Percentiles rank a stretch among this genome's conserved stretches.
Conservation (phyloP, 2,329 filamentous ascomycete genomes). For the Podosphaera xanthii region DNA sequence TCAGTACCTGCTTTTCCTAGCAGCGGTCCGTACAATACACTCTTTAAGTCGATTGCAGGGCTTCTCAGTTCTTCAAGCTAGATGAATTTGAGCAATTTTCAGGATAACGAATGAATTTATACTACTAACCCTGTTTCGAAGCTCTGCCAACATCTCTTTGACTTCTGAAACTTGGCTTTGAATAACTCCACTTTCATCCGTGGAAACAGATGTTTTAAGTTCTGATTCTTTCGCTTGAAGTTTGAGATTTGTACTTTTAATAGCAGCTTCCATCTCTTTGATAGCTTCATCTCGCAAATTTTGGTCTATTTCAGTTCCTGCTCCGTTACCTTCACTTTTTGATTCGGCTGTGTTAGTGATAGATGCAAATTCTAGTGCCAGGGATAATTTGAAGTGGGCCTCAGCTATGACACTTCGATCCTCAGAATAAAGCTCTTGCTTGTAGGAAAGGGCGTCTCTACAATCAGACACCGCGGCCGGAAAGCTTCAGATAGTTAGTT, state of each 20-base stretch:
- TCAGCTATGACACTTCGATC: constrained; percentile 78
- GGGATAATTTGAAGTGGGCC: constrained; percentile 86
- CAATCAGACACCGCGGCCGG: constrained; percentile 69
- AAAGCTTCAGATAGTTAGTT: constrained; percentile 29
- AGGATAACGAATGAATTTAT: background rate
- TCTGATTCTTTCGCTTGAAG: constrained; percentile 46
- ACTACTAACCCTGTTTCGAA: constrained; percentile 42
- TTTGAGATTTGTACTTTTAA: constrained; percentile 48
- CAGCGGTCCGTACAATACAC: constrained; percentile 28
- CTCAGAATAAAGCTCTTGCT: constrained; percentile 52
- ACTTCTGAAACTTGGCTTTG: constrained; percentile 44
- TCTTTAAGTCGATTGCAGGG: constrained; percentile 34
- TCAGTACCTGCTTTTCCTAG: constrained; percentile 33
- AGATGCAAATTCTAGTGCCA: constrained; percentile 84
- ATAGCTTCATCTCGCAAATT: constrained; percentile 47
- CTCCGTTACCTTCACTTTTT: constrained; percentile 8
- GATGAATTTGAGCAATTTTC: background rate
- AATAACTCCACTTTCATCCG: constrained; percentile 42
- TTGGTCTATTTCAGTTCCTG: constrained; percentile 37
- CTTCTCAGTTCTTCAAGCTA: constrained; percentile 46
- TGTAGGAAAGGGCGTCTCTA: constrained; percentile 53
- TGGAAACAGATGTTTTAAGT: constrained; percentile 35
- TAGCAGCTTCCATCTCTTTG: constrained; percentile 48
- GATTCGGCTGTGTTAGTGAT: constrained; percentile 36
- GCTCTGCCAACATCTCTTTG: constrained; percentile 56